phyloP scores from a whole-genome alignment of 768 basidiomycete species.

The Piloderma croceum region DNA sequence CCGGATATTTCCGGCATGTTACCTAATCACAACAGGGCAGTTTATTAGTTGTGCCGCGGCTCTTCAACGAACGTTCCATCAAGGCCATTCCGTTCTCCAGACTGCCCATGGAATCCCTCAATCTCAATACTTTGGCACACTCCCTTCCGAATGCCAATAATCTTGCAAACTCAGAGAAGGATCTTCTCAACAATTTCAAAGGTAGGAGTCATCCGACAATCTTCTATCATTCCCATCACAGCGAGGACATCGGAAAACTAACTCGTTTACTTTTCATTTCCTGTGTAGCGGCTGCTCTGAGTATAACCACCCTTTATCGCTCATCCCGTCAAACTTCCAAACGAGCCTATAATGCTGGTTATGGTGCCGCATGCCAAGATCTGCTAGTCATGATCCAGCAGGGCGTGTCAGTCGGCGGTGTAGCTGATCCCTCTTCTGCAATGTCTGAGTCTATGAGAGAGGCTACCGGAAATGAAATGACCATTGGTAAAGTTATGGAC shows the following conservation, averaged over 20 bases:
- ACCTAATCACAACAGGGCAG: too few species aligned
- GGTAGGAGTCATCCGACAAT: constrained; percentile 33
- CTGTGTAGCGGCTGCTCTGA: constrained; percentile 66
- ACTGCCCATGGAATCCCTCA: constrained; percentile 82
- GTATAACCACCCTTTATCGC: constrained; percentile 80
- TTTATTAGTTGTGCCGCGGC: too few species aligned
- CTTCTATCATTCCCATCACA: constrained; percentile 16
- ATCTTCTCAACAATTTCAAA: constrained; percentile 77
- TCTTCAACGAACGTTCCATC: too few species aligned
- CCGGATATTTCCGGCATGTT: too few species aligned
- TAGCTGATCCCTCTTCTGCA: constrained; percentile 33
- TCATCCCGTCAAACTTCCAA: constrained; percentile 74
- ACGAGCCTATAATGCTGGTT: constrained; percentile 75
- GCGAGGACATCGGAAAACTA: constrained; percentile 9
- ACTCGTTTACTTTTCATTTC: constrained; percentile 7
- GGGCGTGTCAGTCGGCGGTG: constrained; percentile 60
- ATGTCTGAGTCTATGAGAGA: constrained; percentile 36
- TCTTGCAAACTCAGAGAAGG: constrained; percentile 76
- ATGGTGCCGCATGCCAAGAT: constrained; percentile 75
- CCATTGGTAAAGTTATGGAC: constrained; percentile 76
- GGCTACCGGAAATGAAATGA: constrained; percentile 54
- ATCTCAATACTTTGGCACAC: constrained; percentile 71
- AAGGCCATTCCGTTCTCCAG: too few species aligned
- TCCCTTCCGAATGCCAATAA: constrained; percentile 65
- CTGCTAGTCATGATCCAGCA: constrained; percentile 78